Percentiles rank a stretch among this genome's conserved stretches.
Evolutionary conservation across 2,329 filamentous ascomycete genomes (phyloP).

Genomic region (Neofusicoccum cordaticola): DNA sequence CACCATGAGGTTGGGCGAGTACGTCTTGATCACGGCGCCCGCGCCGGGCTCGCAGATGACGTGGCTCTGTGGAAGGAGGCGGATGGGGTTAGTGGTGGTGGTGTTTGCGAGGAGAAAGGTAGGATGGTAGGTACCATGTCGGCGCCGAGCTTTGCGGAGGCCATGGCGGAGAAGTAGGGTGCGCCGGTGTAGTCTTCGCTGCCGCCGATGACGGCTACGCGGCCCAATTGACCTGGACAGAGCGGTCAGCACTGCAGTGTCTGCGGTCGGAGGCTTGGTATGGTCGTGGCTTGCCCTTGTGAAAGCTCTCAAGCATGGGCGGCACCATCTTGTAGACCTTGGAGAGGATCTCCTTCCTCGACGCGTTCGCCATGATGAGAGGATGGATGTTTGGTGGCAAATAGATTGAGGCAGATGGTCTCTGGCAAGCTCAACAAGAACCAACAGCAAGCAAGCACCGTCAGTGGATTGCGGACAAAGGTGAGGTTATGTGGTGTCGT

Average conservation of each 20-base stretch:
- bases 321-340: constrained; percentile 89
- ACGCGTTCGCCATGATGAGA: constrained; percentile 47
- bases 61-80: constrained; percentile 61
- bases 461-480: neutral
- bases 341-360: constrained; percentile 71
- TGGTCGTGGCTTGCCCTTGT: constrained; percentile 67
- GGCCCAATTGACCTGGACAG: constrained; percentile 77
- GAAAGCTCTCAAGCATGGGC: constrained; percentile 91
- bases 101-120: neutral
- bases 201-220: constrained; percentile 90
- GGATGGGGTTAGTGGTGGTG: neutral
- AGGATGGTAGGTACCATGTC: constrained; percentile 66
- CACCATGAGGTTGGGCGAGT: constrained; percentile 98
- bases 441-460: neutral
- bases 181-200: constrained; percentile 96
- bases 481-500: neutral
- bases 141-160: constrained; percentile 83
- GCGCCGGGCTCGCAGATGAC: constrained; percentile 93
- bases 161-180: constrained; percentile 97
- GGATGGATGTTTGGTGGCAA: neutral
- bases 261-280: neutral
- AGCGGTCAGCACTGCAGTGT: constrained; percentile 19
- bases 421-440: neutral
- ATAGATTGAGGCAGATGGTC: neutral
- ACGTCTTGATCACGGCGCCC: constrained; percentile 85